phyloP scores from a whole-genome alignment of 2,329 filamentous ascomycete genomes.

The Penicillium rolfsii region DNA sequence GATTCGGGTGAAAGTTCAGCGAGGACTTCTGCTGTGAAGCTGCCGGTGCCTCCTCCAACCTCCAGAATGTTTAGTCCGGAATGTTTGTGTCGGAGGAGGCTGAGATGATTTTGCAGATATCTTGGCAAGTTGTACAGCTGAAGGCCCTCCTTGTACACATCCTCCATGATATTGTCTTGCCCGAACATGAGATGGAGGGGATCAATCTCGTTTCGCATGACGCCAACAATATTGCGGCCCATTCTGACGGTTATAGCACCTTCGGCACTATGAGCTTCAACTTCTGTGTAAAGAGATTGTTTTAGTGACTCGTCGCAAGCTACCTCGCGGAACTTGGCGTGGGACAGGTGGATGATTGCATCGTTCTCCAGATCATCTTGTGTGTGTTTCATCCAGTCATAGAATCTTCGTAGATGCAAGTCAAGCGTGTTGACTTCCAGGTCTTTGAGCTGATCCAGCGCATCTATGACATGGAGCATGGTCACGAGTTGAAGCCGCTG shows the following conservation, averaged over 20 bases:
- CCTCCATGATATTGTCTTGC: constrained; percentile 36
- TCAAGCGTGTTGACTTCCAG: constrained; percentile 25
- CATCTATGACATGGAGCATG: constrained; percentile 36
- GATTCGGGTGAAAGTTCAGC: constrained; percentile 20
- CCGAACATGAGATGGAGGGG: constrained; percentile 42
- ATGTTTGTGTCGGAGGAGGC: constrained; percentile 27
- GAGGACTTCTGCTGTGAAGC: constrained; percentile 29
- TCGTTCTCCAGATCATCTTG: constrained; percentile 24
- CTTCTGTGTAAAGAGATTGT: constrained; percentile 25
- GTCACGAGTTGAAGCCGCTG: constrained; percentile 35
- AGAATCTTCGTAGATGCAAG: constrained; percentile 33
- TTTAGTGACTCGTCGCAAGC: constrained; percentile 27
- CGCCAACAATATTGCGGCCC: constrained; percentile 35
- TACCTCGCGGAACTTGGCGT: constrained; percentile 27
- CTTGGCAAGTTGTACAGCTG: constrained; percentile 28
- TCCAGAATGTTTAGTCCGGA: constrained; percentile 27
- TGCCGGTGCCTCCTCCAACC: constrained; percentile 39
- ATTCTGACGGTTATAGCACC: constrained; percentile 38
- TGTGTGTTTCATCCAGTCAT: constrained; percentile 35
- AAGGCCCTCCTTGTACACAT: constrained; percentile 34
- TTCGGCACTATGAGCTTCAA: constrained; percentile 32
- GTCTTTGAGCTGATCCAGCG: constrained; percentile 26
- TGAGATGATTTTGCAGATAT: constrained; percentile 25
- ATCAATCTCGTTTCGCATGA: constrained; percentile 35
- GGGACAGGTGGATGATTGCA: constrained; percentile 31